Percentiles rank a stretch among this genome's conserved stretches.
Evolutionary conservation across 805 yeast genomes (phyloP).

Genomic region (Metschnikowia dekortorum): DNA sequence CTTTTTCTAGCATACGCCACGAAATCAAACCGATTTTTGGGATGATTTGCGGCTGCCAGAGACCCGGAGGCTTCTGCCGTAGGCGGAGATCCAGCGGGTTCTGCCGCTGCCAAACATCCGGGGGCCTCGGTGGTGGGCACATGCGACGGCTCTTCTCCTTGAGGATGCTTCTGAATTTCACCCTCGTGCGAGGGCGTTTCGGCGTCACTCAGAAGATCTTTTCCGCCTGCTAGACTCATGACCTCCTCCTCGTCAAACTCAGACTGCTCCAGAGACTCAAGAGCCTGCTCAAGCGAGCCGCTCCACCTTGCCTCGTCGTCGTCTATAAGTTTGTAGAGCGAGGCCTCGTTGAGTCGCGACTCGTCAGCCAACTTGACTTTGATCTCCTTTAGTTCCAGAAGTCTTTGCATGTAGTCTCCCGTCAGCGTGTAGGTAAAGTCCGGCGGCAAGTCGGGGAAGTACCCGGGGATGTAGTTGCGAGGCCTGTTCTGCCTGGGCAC

Average conservation of each 20-base stretch:
- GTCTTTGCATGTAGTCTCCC: slow-evolving; percentile 57
- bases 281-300: slow-evolving; percentile 23
- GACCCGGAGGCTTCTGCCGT: not conserved
- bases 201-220: slow-evolving; percentile 1
- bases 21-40: slow-evolving; percentile 44
- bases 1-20: slow-evolving; percentile 53
- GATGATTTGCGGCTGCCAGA: not conserved
- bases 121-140: not conserved
- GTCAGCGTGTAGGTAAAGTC: slow-evolving; percentile 86
- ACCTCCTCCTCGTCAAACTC: slow-evolving; percentile 19
- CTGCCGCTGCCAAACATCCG: too few relatives aligned
- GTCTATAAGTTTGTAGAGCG: slow-evolving; percentile 57
- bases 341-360: slow-evolving; percentile 74
- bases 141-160: not conserved
- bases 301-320: slow-evolving; percentile 32
- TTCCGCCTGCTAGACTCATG: slow-evolving; percentile 18
- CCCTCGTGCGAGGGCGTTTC: slow-evolving; percentile 3
- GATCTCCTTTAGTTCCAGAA: slow-evolving; percentile 66
- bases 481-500: slow-evolving; percentile 45
- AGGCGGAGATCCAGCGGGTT: too few relatives aligned
- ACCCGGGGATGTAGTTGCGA: slow-evolving; percentile 55
- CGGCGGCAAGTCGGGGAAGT: slow-evolving; percentile 89
- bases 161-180: not conserved
- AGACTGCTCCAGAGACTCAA: slow-evolving; percentile 17
- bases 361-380: slow-evolving; percentile 74